phyloP scores from a whole-genome alignment of 495 filamentous ascomycete genomes.

The Zalerion maritima region DNA sequence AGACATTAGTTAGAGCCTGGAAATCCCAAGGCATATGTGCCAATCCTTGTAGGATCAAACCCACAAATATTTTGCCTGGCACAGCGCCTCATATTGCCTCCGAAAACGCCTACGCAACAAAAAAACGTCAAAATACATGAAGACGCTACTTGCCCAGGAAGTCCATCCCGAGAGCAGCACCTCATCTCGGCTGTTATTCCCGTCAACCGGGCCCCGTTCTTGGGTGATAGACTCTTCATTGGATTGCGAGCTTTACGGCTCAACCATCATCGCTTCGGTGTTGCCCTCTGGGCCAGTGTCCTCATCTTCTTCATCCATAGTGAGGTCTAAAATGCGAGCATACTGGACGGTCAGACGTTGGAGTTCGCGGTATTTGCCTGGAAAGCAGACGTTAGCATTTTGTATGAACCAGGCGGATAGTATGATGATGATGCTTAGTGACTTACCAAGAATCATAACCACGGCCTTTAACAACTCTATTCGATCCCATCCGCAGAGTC shows the following conservation, averaged over 20 bases:
- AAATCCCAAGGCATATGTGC: too few relatives aligned
- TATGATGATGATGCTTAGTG: constrained; percentile 1
- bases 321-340: constrained; percentile 55
- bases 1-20: too few relatives aligned
- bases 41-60: too few relatives aligned
- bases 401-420: background rate
- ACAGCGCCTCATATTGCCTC: too few relatives aligned
- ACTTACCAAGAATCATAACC: constrained; percentile 80
- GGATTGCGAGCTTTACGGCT: constrained; percentile 6
- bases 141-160: too few relatives aligned
- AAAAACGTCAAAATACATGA: too few relatives aligned
- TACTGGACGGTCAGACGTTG: constrained; percentile 88
- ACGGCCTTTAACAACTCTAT: constrained; percentile 77
- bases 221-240: background rate
- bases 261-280: constrained; percentile 13
- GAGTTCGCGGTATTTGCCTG: constrained; percentile 86
- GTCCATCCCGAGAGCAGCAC: too few relatives aligned
- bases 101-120: too few relatives aligned
- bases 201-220: background rate
- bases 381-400: constrained; percentile 17
- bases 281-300: background rate
- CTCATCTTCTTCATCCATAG: constrained; percentile 34
- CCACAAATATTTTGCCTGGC: too few relatives aligned
- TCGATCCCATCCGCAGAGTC: constrained; percentile 78
- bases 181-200: background rate